phyloP scores from a whole-genome alignment of 208 protist species.

The Trypanosoma scelopori region DNA sequence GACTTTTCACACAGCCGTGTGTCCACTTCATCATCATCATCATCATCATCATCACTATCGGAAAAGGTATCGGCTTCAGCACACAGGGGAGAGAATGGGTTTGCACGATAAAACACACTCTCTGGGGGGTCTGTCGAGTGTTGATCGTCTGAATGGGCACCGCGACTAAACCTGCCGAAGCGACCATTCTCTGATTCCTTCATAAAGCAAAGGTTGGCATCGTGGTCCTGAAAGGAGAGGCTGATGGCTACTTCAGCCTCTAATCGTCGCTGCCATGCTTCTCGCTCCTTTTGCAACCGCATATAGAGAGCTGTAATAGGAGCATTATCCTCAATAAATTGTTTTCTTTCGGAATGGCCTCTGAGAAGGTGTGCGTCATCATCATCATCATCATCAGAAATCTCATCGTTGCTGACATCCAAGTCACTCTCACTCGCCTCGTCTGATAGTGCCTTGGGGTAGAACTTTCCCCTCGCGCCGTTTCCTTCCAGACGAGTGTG shows the following conservation, averaged over 20 bases:
- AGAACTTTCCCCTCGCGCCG: too few species aligned
- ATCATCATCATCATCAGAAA: not conserved
- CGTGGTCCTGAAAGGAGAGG: constrained; percentile 56
- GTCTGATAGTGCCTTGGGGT: too few species aligned
- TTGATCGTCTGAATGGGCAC: too few species aligned
- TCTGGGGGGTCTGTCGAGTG: too few species aligned
- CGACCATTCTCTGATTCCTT: not conserved
- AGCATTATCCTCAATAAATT: constrained; percentile 31
- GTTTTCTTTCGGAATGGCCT: constrained; percentile 17
- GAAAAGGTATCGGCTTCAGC: too few species aligned
- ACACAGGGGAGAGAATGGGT: too few species aligned
- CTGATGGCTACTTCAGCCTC: constrained; percentile 46
- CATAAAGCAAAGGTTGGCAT: constrained; percentile 27
- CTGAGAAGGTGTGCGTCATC: not conserved
- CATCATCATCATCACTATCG: too few species aligned
- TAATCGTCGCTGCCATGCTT: constrained; percentile 43
- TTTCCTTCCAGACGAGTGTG: too few species aligned
- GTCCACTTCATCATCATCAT: too few species aligned
- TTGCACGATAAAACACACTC: too few species aligned
- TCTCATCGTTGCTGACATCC: not conserved
- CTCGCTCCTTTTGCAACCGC: constrained; percentile 27
- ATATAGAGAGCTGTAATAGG: constrained; percentile 48
- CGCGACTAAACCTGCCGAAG: too few species aligned
- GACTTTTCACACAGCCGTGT: too few species aligned
- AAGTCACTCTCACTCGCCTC: not conserved